These are phyloP conservation scores for Candida rishiriensis DNA, from an alignment of 805 yeast genomes.

Conservation along the genomic window DNA sequence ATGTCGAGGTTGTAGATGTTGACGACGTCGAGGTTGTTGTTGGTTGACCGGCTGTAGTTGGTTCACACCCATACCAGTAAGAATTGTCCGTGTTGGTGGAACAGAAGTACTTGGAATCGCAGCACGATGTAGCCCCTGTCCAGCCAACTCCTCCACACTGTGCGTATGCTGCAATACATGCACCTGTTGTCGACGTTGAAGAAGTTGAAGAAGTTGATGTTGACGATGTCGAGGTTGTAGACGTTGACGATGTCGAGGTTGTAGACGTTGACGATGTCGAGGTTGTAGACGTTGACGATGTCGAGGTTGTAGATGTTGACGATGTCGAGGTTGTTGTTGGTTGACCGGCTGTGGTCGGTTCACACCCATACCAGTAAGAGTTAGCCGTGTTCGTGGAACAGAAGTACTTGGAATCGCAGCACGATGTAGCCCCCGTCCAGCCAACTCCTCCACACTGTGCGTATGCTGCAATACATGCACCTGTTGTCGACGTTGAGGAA, in stretches of 20 bases:
- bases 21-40: conserved; percentile 1
- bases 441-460: conserved; percentile 20
- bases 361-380: neutral
- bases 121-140: conserved; percentile 10
- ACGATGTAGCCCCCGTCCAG: conserved; percentile 11
- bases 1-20: neutral
- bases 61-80: conserved; percentile 11
- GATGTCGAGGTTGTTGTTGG: too few species aligned
- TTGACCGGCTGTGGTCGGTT: neutral
- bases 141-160: conserved; percentile 20
- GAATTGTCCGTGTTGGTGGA: conserved; percentile 16
- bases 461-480: conserved; percentile 7
- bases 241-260: neutral
- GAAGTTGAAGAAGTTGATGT: neutral
- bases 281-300: neutral
- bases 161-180: conserved; percentile 6
- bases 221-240: neutral
- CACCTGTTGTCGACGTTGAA: neutral
- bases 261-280: neutral
- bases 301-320: neutral
- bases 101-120: conserved; percentile 17
- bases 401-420: conserved; percentile 7
- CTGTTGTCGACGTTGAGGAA: neutral
- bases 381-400: neutral
- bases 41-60: conserved; percentile 6